phyloP scores from a whole-genome alignment of 2,329 filamentous ascomycete genomes.

The Graphilbum sp. region DNA sequence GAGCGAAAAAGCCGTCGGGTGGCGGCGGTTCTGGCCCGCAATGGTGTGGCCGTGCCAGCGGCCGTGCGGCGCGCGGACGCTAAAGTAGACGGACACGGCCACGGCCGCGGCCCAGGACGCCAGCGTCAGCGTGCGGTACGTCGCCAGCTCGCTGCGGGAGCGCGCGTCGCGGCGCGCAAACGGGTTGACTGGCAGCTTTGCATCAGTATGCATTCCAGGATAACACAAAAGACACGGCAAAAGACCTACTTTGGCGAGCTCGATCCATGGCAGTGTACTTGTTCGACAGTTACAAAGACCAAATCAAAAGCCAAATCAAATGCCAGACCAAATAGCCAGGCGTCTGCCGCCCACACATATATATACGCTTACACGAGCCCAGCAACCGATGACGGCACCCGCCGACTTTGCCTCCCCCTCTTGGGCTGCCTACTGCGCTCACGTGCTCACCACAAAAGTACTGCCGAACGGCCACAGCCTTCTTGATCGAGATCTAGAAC shows the following conservation, averaged over 20 bases:
- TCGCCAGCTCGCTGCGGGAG: slow-evolving; percentile 39
- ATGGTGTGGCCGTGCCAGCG: slow-evolving; percentile 44
- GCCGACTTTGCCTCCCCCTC: too few relatives aligned
- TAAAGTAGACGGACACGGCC: slow-evolving; percentile 59
- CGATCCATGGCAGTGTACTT: slow-evolving; percentile 1
- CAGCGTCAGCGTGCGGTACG: slow-evolving; percentile 62
- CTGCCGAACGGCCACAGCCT: too few relatives aligned
- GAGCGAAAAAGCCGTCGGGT: slow-evolving; percentile 58
- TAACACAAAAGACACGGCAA: neutral
- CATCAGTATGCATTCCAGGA: neutral
- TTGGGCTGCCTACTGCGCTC: too few relatives aligned
- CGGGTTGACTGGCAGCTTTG: slow-evolving; percentile 44
- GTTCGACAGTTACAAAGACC: neutral
- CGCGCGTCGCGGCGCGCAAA: slow-evolving; percentile 58
- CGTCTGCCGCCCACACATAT: too few relatives aligned
- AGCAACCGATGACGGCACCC: slow-evolving; percentile 3
- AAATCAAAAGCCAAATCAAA: neutral
- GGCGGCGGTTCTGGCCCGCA: slow-evolving; percentile 55
- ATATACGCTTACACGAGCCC: neutral
- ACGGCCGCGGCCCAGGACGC: slow-evolving; percentile 61
- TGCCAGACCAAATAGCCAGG: too few relatives aligned
- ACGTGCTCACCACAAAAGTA: too few relatives aligned
- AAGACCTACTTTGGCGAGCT: neutral
- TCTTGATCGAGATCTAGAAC: too few relatives aligned
- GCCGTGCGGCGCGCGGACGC: slow-evolving; percentile 46